Evolutionary conservation across 176 grass and related monocot genomes (phyloP), one percentile per base, ranked within the genome.

Genomic region (Stipa capillata): DNA sequence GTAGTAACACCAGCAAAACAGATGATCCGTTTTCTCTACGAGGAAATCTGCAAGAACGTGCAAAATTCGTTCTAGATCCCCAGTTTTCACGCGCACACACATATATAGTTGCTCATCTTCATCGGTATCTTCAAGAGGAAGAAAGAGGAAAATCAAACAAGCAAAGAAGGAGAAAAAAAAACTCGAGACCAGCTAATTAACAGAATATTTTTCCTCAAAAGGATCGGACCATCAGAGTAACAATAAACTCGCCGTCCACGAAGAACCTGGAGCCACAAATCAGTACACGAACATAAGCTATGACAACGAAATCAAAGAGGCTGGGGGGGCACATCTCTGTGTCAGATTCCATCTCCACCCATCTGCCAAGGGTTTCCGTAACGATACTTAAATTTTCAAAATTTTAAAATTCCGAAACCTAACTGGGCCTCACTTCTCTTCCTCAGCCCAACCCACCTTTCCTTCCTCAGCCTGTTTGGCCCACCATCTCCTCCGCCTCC

Each of bases 271-370:
- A 56, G 37, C 76, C 76, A 80, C 69, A 74, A 27, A 66, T 73
- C 45, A 27, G 83, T 74, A 80, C 27, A 12, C 48, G 76, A n/a
- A n/a, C 84, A 74, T 36, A 43, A 74, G 76, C 77, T n/a, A 29
- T 15, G 59, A n/a, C 56, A 9, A 21, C 60, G 20, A 44, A 25
- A 15, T 51, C 28, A 72, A 75, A 75, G 16, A 20, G 31, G 21
- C n/a, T 23, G 36, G 61, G 29, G 0, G 13, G 42, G 3, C 69
- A 15, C 6, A 59, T 61, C 1, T 60, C 18, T 20, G 3, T 49
- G 43, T 42, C 23, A 21, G 65, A 79, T 79, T 55, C 53, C 31
- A 12, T 37, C 39, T 25, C 18, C 17, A 43, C 70, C 3, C 16
- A 37, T 11, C n/a, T 20, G 25, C 20, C 66, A 29, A 20, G 20